phyloP scores from a whole-genome alignment of 139 green algal genomes.

The Chlorella sp. region DNA sequence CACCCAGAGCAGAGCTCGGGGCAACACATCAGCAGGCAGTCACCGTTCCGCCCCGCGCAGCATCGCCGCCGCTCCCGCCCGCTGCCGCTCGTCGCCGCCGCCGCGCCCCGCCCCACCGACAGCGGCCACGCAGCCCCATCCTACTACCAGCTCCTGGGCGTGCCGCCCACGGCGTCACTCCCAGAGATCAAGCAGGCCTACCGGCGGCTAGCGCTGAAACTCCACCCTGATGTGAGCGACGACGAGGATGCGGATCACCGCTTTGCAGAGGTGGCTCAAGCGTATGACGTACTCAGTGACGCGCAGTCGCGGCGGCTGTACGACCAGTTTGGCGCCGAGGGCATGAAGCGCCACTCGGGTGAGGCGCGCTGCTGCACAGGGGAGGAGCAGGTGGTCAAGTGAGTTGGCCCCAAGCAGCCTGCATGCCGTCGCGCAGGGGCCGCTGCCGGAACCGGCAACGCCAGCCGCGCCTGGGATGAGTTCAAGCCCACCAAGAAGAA shows the following conservation, averaged over 20 bases:
- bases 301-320: constrained; percentile 38
- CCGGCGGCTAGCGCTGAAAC: constrained; percentile 69
- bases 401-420: not conserved
- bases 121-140: too few species aligned
- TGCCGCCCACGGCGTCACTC: constrained; percentile 1
- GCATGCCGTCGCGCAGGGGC: constrained; percentile 15
- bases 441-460: constrained; percentile 40
- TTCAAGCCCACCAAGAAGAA: constrained; percentile 59
- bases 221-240: constrained; percentile 82
- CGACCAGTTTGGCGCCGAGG: constrained; percentile 42
- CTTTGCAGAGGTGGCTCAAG: constrained; percentile 46
- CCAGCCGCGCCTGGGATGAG: constrained; percentile 52
- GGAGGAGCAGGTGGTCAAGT: not conserved
- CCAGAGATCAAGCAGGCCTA: constrained; percentile 87
- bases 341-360: constrained; percentile 35
- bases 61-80: too few species aligned
- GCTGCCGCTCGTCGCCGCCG: too few species aligned
- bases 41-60: too few species aligned
- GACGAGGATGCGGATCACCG: constrained; percentile 31
- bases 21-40: too few species aligned
- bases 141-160: constrained; percentile 31
- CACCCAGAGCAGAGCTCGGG: too few species aligned
- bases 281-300: constrained; percentile 55
- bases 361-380: not conserved
- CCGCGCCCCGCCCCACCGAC: not conserved